Conservation (phyloP, 2,329 filamentous ascomycete species). For the Penicillium sp. region DNA sequence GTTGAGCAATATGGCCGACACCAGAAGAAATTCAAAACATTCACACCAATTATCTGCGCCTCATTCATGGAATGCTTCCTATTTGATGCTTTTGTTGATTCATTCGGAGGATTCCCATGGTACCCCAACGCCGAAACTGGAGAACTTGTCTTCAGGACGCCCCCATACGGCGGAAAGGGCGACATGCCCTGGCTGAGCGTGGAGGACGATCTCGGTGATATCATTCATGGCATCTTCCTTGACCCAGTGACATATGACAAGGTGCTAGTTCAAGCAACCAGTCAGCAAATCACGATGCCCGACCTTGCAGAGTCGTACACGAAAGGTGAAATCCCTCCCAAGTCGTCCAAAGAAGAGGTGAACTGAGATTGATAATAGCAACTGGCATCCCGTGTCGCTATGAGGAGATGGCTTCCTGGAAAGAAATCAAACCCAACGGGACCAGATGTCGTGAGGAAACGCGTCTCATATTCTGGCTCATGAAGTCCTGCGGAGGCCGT, state of each 20-base stretch:
- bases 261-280: neutral
- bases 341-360: neutral
- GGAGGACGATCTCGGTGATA: neutral
- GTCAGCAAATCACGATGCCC: neutral
- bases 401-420: too few relatives aligned
- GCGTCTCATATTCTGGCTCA: neutral
- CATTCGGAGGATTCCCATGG: neutral
- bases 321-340: too few relatives aligned
- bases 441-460: neutral
- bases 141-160: neutral
- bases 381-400: too few relatives aligned
- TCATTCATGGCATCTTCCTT: neutral
- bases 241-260: neutral
- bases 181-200: neutral
- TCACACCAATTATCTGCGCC: neutral
- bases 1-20: neutral
- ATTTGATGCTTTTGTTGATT: neutral
- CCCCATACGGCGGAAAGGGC: neutral
- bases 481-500: neutral
- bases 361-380: neutral
- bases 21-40: neutral
- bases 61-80: neutral
- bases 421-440: neutral
- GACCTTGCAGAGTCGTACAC: too few relatives aligned
- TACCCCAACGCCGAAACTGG: neutral